phyloP scores from a whole-genome alignment of 805 yeast species.

The Myxozyma monticola region DNA sequence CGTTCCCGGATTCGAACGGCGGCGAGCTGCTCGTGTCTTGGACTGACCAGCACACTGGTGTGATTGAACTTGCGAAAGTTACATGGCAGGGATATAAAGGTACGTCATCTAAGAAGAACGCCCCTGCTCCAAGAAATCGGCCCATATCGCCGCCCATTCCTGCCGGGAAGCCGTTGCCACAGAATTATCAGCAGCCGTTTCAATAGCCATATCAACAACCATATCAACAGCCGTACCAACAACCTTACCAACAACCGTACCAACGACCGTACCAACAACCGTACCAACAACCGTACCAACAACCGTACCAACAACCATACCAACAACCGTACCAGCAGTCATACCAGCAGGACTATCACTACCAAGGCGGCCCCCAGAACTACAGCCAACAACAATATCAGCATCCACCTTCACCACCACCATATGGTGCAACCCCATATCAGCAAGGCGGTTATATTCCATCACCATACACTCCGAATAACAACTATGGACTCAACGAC shows the following conservation, averaged over 20 bases:
- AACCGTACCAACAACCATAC: not conserved
- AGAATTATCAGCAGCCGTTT: not conserved
- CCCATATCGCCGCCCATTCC: not conserved
- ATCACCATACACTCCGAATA: too few species aligned
- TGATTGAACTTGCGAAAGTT: conserved; percentile 23
- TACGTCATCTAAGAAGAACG: not conserved
- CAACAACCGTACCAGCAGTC: conserved; percentile 33
- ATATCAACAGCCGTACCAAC: not conserved
- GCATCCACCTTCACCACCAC: too few species aligned
- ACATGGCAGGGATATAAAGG: conserved; percentile 28
- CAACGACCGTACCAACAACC: too few species aligned
- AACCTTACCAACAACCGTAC: not conserved
- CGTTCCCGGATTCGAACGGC: conserved; percentile 27
- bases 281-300: not conserved
- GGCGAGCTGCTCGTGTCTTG: conserved; percentile 27
- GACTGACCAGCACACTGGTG: conserved; percentile 29
- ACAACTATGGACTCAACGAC: conserved; percentile 14
- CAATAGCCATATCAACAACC: not conserved
- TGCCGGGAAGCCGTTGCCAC: too few species aligned
- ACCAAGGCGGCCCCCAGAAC: too few species aligned
- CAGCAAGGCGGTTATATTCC: too few species aligned
- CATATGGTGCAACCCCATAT: too few species aligned
- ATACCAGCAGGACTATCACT: too few species aligned
- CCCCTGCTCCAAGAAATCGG: not conserved
- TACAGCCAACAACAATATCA: too few species aligned